Evolutionary conservation across 2,329 filamentous ascomycete species (phyloP), one percentile per base, ranked within the genome.

Genomic region (Blastomyces parvus): DNA sequence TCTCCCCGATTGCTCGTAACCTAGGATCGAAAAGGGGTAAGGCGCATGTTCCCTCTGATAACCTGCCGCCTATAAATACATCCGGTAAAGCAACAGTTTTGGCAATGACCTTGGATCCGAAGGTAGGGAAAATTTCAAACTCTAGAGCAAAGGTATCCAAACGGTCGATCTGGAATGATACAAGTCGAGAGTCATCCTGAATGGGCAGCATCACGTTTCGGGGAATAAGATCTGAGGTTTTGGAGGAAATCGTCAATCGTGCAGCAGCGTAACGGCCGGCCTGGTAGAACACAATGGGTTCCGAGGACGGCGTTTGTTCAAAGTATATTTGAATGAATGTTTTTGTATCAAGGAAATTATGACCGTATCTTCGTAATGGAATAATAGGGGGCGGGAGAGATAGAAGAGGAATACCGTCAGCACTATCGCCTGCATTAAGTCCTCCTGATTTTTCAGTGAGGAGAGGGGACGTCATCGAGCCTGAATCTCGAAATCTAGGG

Each of bases 291-390:
- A 89, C 79, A 60, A 99, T 87, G 0, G 94, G 89, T 59, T 94
- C 83, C 3, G 63, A 62, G 11, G 66, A 55, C 2, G 61, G 52
- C 17, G 65, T 22, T 60, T 60, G 62, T 60, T 93, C 90, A 70
- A 99, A 97, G 69, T 84, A 90, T 67, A 99, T 88, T 70, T 97
- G 90, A 14, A 99, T 87, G 67, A 97, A 95, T 0, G 92, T 96
- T 79, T 97, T 99, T 38, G 91, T 96, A 72, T 99, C 94, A 44
- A 99, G 82, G 81, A 99, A 99, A 76, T 97, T 99, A 79, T 99
- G 94, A 19, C 94, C 94, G 70, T 99, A 99, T 70, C 94, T 85
- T 68, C 94, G 86, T 58, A 97, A 82, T 0, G 94, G 94, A 68
- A 99, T 97, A 67, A 99, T 97, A 0, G 94, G 94, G 25, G 94